Evolutionary conservation across 371 early-diverging fungal species (phyloP).

Genomic region (Lichtheimia ramosa): DNA sequence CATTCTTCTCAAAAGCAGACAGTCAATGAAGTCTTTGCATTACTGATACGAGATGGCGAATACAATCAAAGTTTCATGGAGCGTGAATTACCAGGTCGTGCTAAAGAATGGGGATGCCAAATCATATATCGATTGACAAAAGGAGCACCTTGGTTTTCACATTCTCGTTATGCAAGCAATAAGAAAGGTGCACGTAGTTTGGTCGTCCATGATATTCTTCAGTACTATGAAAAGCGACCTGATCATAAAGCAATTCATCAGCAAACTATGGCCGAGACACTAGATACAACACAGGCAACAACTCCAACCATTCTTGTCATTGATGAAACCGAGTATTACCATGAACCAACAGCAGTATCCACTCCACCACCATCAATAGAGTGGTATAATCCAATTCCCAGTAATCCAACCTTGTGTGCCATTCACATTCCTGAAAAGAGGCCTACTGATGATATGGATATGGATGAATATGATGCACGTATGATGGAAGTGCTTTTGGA

Average conservation of each 20-base stretch:
- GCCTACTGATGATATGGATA: not conserved
- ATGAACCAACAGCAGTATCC: not conserved
- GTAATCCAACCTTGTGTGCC: not conserved
- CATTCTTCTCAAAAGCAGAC: no score
- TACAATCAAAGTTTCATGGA: not conserved
- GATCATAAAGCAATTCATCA: not conserved
- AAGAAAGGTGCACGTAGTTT: constrained; percentile 1
- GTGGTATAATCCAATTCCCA: constrained; percentile 1
- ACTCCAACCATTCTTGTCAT: not conserved
- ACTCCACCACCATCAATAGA: not conserved
- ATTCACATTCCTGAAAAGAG: constrained; percentile 5
- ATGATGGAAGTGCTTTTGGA: constrained; percentile 5
- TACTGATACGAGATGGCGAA: no score
- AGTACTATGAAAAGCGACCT: constrained; percentile 2
- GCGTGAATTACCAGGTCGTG: not conserved
- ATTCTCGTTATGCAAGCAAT: not conserved
- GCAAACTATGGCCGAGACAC: not conserved
- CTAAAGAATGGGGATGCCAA: not conserved
- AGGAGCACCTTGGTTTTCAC: not conserved
- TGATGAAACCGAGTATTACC: not conserved
- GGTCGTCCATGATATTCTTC: not conserved
- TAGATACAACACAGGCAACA: not conserved
- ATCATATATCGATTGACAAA: not conserved
- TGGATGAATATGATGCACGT: not conserved
- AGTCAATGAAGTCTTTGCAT: no score